A percentile compares a stretch with the other conserved stretches of the same genome.
Conservation (phyloP, 148 eudicot genomes). For the Rhododendron molle region DNA sequence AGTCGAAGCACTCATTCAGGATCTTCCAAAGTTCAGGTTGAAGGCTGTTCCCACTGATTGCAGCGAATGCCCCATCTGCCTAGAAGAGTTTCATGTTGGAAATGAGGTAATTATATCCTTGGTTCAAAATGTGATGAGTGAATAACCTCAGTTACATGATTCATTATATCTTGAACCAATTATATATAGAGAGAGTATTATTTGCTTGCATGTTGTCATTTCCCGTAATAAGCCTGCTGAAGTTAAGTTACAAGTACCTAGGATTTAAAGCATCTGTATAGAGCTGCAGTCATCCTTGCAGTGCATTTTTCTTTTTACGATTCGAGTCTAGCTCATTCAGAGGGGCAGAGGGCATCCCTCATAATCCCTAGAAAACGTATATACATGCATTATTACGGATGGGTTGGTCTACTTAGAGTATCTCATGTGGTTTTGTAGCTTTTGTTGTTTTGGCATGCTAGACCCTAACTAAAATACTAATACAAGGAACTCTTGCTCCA, state of each 20-base stretch:
- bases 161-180: neutral
- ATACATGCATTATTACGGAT: neutral
- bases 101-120: conserved; percentile 56
- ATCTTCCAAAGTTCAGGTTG: conserved; percentile 81
- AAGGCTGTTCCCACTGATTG: conserved; percentile 96
- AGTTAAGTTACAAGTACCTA: neutral
- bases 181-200: neutral
- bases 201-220: neutral
- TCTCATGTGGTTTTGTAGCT: neutral
- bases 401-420: neutral
- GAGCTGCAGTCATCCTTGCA: neutral
- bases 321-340: neutral
- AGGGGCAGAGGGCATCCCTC: neutral
- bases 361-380: neutral
- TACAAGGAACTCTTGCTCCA: neutral
- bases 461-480: neutral
- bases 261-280: neutral
- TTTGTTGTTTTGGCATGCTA: neutral
- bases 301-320: neutral
- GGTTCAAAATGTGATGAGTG: neutral
- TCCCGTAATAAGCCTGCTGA: neutral
- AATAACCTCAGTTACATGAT: neutral
- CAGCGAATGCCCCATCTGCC: conserved; percentile 94
- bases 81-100: conserved; percentile 90
- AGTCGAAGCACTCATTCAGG: conserved; percentile 92